A percentile compares a stretch with the other conserved stretches of the same genome.
These are phyloP conservation scores for Pleurostoma richardsiae DNA, from an alignment of 2,329 filamentous ascomycete species.

Conservation along the genomic window DNA sequence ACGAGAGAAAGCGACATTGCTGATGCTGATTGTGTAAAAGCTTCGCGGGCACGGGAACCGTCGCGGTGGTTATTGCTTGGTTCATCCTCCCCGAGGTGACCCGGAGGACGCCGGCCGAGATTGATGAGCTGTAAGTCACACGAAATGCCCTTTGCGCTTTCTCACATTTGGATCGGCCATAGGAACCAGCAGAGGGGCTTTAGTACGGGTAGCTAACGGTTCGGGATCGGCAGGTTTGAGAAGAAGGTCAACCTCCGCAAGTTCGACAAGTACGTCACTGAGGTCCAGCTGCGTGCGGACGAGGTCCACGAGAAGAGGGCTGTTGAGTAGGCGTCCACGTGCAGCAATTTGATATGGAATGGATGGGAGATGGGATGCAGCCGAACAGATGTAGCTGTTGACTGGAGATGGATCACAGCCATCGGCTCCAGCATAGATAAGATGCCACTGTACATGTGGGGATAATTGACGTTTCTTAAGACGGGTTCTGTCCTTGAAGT, in stretches of 20 bases:
- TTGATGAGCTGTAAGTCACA: constrained; percentile 29
- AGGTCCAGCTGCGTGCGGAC: constrained; percentile 22
- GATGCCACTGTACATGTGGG: no score
- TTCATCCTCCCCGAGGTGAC: constrained; percentile 29
- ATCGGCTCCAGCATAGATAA: no score
- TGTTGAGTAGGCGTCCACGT: no score
- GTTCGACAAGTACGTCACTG: constrained; percentile 27
- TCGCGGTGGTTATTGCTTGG: constrained; percentile 25
- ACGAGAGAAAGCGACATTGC: not conserved
- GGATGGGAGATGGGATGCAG: no score
- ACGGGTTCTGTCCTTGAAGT: no score
- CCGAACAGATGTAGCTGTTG: no score
- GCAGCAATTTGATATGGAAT: no score
- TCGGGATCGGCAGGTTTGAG: constrained; percentile 13
- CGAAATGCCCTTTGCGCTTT: not conserved
- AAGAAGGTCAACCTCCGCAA: constrained; percentile 28
- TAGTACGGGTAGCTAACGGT: not conserved
- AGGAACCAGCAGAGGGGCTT: no score
- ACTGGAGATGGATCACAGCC: no score
- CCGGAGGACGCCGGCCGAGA: constrained; percentile 26
- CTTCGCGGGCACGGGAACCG: constrained; percentile 25
- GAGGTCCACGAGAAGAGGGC: constrained; percentile 7
- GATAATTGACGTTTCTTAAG: no score
- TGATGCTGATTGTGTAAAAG: constrained; percentile 9
- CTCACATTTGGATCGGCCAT: not conserved